A percentile compares a stretch with the other conserved stretches of the same genome.
phyloP scores from a whole-genome alignment of 306 rosid genomes.

The Ormosia semicastrata region DNA sequence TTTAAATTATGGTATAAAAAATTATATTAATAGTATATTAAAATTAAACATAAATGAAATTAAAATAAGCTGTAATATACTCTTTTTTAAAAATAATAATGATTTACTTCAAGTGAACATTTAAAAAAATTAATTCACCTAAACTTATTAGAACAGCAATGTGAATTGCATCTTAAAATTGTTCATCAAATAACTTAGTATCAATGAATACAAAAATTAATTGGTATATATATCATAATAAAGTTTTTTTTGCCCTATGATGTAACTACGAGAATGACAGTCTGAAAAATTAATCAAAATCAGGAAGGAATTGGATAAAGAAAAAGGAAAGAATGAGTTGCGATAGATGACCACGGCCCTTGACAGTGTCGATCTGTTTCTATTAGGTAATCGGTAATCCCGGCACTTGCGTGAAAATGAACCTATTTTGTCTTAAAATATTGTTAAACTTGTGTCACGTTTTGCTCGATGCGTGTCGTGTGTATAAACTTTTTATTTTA shows the following conservation, averaged over 20 bases:
- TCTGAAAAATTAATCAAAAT: neutral
- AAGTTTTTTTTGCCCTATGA: too few species aligned
- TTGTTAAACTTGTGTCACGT: slow-evolving; percentile 36
- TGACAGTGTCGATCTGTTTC: neutral
- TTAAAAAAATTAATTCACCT: too few species aligned
- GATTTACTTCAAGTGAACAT: too few species aligned
- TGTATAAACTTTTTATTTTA: slow-evolving; percentile 21
- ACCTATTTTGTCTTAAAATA: neutral
- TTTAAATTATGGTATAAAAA: too few species aligned
- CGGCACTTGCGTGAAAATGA: neutral
- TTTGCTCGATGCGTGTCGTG: slow-evolving; percentile 39
- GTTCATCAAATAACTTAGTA: too few species aligned
- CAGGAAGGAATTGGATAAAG: neutral
- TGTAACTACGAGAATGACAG: neutral
- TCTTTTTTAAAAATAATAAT: too few species aligned
- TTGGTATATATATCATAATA: neutral
- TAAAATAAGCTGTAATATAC: too few species aligned
- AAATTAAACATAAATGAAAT: too few species aligned
- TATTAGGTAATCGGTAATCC: neutral
- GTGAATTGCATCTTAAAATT: too few species aligned
- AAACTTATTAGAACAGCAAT: too few species aligned
- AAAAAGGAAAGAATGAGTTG: neutral
- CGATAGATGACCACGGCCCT: slow-evolving; percentile 10
- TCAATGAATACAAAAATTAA: neutral
- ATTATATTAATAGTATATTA: too few species aligned